Evolutionary conservation across 345 rosid genomes (phyloP).

Genomic region (Corchorus olitorius): DNA sequence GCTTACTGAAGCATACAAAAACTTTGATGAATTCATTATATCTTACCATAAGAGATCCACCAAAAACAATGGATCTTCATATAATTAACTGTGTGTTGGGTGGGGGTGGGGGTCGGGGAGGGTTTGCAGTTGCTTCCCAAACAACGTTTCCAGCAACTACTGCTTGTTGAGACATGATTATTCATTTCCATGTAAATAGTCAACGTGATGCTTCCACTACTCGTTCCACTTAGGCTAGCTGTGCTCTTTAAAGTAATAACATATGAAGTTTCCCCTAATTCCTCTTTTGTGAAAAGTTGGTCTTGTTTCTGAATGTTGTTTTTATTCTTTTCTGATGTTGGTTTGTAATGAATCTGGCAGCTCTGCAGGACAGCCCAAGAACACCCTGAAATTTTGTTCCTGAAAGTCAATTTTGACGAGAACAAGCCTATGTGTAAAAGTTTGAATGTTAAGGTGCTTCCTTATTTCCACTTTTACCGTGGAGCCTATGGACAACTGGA

Average conservation of each 20-base stretch:
- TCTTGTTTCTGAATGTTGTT: background rate
- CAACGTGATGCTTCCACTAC: background rate
- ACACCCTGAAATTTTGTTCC: conserved; percentile 72
- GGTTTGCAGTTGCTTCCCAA: background rate
- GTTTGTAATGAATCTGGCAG: conserved; percentile 39
- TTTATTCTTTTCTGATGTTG: background rate
- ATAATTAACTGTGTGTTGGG: background rate
- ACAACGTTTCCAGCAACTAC: background rate
- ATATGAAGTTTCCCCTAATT: background rate
- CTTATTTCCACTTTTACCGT: conserved; percentile 84
- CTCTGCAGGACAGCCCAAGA: conserved; percentile 80
- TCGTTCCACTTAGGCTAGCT: too few species aligned
- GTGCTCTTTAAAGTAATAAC: background rate
- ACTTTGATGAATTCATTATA: background rate
- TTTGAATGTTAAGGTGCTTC: conserved; percentile 85
- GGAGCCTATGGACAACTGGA: conserved; percentile 83
- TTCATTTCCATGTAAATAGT: background rate
- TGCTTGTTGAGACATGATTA: background rate
- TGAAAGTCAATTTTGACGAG: conserved; percentile 89
- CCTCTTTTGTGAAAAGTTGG: background rate
- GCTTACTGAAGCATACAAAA: background rate
- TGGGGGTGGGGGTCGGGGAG: background rate
- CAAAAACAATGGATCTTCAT: background rate
- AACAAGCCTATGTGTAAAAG: conserved; percentile 91
- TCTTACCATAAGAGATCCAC: background rate